A percentile compares a stretch with the other conserved stretches of the same genome.
Conservation (phyloP, 1,139 yeast species). For the Pichia inconspicua region DNA sequence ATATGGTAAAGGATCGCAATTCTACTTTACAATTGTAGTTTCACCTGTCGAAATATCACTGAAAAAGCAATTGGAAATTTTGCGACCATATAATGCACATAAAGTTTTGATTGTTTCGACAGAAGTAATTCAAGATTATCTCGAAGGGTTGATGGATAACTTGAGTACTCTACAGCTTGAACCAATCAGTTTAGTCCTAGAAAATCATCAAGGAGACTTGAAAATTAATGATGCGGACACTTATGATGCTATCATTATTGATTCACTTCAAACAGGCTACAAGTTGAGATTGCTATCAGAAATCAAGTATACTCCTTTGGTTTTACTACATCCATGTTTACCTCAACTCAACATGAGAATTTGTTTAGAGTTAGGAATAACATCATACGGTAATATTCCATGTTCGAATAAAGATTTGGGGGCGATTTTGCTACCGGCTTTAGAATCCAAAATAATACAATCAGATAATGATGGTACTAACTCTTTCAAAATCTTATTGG, state of each 20-base stretch:
- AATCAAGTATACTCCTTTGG: conserved; percentile 76
- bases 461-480: conserved; percentile 73
- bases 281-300: conserved; percentile 60
- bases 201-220: conserved; percentile 40
- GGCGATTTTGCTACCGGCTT: conserved; percentile 73
- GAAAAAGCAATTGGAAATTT: conserved; percentile 57
- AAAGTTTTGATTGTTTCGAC: conserved; percentile 63
- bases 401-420: conserved; percentile 77
- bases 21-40: conserved; percentile 71
- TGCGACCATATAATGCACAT: conserved; percentile 67
- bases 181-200: conserved; percentile 26
- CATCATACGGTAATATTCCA: conserved; percentile 83
- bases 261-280: conserved; percentile 67
- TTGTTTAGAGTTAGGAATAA: conserved; percentile 78
- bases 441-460: conserved; percentile 75
- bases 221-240: conserved; percentile 47
- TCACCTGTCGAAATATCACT: conserved; percentile 63
- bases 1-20: conserved; percentile 76
- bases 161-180: conserved; percentile 39
- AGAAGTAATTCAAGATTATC: conserved; percentile 36
- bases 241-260: conserved; percentile 76
- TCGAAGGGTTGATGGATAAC: conserved; percentile 37
- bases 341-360: conserved; percentile 75
- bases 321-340: conserved; percentile 64
- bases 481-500: conserved; percentile 65